Percentiles rank a stretch among this genome's conserved stretches.
Evolutionary conservation across 2,329 filamentous ascomycete species (phyloP).

Genomic region (Zalaria obscura): DNA sequence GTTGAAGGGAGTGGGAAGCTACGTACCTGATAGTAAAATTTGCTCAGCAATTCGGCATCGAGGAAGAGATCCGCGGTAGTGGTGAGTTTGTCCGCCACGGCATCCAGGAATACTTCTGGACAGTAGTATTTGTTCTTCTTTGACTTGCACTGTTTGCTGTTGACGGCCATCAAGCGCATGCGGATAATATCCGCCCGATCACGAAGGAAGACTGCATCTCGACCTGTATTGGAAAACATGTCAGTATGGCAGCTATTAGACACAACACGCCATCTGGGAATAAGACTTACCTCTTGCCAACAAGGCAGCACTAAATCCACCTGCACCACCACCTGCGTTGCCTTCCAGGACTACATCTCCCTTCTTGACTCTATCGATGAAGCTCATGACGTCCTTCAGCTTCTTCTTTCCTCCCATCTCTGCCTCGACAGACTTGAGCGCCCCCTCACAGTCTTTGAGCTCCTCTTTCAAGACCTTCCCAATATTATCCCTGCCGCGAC

Average conservation of each 20-base stretch:
- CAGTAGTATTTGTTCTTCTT: constrained; percentile 91
- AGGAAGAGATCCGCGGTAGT: constrained; percentile 92
- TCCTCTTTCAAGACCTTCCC: constrained; percentile 73
- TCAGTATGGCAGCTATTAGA: constrained; percentile 1
- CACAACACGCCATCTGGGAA: constrained; percentile 35
- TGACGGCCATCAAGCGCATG: constrained; percentile 76
- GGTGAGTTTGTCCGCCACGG: constrained; percentile 87
- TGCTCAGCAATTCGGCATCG: constrained; percentile 88
- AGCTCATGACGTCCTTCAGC: constrained; percentile 74
- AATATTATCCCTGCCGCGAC: constrained; percentile 70
- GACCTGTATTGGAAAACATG: constrained; percentile 39
- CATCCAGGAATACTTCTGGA: constrained; percentile 94
- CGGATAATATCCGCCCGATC: constrained; percentile 82
- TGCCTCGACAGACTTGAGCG: constrained; percentile 61
- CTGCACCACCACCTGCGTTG: constrained; percentile 60
- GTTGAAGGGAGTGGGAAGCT: background rate
- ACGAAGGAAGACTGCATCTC: constrained; percentile 85
- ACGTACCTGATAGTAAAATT: constrained; percentile 77
- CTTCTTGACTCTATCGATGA: constrained; percentile 79
- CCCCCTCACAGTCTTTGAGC: constrained; percentile 67
- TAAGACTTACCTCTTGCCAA: constrained; percentile 41
- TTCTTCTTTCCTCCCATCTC: constrained; percentile 70
- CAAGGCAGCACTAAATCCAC: constrained; percentile 81
- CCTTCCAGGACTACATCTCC: constrained; percentile 78
- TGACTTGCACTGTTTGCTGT: constrained; percentile 75